phyloP scores from a whole-genome alignment of 352 stramenopile genomes.

The Elongisporangium senticosum region DNA sequence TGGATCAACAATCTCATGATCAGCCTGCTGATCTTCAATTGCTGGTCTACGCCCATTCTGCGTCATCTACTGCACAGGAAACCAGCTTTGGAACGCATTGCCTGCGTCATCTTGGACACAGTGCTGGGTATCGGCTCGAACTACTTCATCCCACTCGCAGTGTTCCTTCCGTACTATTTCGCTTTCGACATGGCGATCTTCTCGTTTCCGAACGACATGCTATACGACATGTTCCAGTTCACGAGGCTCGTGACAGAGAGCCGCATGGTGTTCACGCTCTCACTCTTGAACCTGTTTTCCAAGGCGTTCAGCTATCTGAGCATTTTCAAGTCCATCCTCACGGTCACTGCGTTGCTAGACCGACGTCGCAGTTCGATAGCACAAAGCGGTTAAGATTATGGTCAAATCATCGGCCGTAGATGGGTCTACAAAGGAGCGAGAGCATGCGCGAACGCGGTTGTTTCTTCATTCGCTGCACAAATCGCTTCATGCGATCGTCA shows the following conservation, averaged over 20 bases:
- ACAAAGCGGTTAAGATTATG: constrained; percentile 2
- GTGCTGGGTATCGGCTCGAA: too few species aligned
- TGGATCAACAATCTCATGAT: constrained; percentile 53
- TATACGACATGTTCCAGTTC: constrained; percentile 38
- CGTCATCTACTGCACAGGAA: constrained; percentile 2
- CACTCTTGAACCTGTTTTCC: constrained; percentile 14
- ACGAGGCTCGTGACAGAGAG: constrained; percentile 38
- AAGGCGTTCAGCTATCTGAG: constrained; percentile 29
- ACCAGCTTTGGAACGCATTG: too few species aligned
- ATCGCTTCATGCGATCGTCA: too few species aligned
- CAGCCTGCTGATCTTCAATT: constrained; percentile 30
- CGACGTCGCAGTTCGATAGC: too few species aligned
- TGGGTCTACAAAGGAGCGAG: too few species aligned
- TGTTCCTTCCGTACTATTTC: constrained; percentile 1
- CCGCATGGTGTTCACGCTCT: constrained; percentile 27
- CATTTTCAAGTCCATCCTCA: constrained; percentile 22
- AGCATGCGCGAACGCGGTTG: too few species aligned
- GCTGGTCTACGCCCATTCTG: constrained; percentile 20
- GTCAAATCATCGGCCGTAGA: constrained; percentile 8
- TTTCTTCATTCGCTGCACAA: too few species aligned
- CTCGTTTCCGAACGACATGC: constrained; percentile 23
- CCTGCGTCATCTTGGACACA: too few species aligned
- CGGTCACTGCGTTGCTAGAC: constrained; percentile 3
- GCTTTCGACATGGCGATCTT: constrained; percentile 22
- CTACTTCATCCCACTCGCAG: too few species aligned